A percentile compares a stretch with the other conserved stretches of the same genome.
phyloP scores from a whole-genome alignment of 148 eudicot genomes.

The Rhododendron henanense region DNA sequence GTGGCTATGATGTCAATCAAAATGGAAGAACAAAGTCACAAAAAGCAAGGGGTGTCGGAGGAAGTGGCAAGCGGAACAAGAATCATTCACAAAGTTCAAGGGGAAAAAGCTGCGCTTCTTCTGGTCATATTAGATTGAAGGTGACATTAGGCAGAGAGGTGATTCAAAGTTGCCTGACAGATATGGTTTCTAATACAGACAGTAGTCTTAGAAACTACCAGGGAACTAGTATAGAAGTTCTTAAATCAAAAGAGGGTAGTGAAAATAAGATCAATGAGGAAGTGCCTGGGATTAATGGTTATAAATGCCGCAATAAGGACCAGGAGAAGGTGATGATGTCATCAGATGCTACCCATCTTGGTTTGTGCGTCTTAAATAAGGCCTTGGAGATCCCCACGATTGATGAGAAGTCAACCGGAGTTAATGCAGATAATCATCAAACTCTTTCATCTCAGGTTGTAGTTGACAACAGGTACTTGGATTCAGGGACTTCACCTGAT shows the following conservation, averaged over 20 bases:
- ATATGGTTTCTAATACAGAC: constrained; percentile 21
- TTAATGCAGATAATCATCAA: constrained; percentile 15
- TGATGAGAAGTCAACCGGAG: constrained; percentile 22
- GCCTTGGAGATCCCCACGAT: constrained; percentile 16
- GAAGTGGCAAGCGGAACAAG: constrained; percentile 35
- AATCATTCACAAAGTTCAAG: constrained; percentile 29
- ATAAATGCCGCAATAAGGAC: background rate
- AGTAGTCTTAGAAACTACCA: constrained; percentile 18
- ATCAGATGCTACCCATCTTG: constrained; percentile 18
- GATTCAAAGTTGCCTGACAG: constrained; percentile 17
- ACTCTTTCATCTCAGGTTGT: constrained; percentile 24
- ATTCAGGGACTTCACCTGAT: constrained; percentile 93
- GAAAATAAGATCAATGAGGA: constrained; percentile 14
- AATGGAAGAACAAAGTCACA: constrained; percentile 21
- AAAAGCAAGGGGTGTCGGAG: constrained; percentile 30
- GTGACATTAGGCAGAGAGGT: constrained; percentile 49
- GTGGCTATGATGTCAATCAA: constrained; percentile 15
- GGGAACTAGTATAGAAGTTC: constrained; percentile 1
- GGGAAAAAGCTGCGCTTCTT: constrained; percentile 28
- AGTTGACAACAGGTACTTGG: constrained; percentile 38
- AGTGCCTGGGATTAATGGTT: constrained; percentile 11
- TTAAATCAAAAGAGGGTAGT: constrained; percentile 8
- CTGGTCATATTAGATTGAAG: constrained; percentile 64
- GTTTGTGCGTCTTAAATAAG: constrained; percentile 23
- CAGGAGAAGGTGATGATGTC: constrained; percentile 6